These are phyloP conservation scores for Suhomyces bolitotheri DNA, from an alignment of 1,139 yeast genomes.

Conservation along the genomic window DNA sequence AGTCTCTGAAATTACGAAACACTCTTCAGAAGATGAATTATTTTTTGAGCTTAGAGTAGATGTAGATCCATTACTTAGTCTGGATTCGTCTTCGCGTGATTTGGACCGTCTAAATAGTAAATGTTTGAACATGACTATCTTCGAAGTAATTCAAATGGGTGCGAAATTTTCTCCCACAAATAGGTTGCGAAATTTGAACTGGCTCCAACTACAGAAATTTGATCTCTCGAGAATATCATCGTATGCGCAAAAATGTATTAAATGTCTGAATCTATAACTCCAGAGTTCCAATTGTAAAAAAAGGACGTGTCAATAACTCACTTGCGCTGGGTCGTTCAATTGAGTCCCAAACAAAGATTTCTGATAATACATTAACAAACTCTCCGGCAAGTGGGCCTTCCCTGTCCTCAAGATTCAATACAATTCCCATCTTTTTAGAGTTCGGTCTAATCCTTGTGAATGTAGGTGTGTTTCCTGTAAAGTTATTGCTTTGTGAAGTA, in stretches of 20 bases:
- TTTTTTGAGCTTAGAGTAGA: conserved; percentile 2
- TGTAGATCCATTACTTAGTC: conserved; percentile 3
- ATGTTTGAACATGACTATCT: conserved; percentile 1
- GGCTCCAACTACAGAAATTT: too few relatives aligned
- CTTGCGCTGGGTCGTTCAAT: conserved; percentile 42
- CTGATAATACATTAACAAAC: conserved; percentile 36
- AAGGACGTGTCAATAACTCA: conserved; percentile 42
- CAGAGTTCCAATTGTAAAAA: too few relatives aligned
- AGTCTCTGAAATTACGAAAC: conserved; percentile 6
- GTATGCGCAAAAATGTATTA: too few relatives aligned
- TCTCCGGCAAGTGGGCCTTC: conserved; percentile 2
- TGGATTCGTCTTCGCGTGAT: background rate
- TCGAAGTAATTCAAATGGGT: background rate
- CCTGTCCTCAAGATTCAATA: background rate
- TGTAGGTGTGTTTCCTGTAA: too few relatives aligned
- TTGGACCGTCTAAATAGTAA: conserved; percentile 3
- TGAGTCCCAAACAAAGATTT: conserved; percentile 59
- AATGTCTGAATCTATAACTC: too few relatives aligned
- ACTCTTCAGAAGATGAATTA: conserved; percentile 5
- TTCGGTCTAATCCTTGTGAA: conserved; percentile 29
- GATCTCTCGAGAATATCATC: too few relatives aligned
- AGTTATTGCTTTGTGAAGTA: conserved; percentile 4
- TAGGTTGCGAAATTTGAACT: conserved; percentile 2
- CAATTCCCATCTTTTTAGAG: conserved; percentile 18
- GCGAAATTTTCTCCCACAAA: conserved; percentile 1